phyloP scores from a whole-genome alignment of 345 rosid genomes.

The Hibiscus syriacus region DNA sequence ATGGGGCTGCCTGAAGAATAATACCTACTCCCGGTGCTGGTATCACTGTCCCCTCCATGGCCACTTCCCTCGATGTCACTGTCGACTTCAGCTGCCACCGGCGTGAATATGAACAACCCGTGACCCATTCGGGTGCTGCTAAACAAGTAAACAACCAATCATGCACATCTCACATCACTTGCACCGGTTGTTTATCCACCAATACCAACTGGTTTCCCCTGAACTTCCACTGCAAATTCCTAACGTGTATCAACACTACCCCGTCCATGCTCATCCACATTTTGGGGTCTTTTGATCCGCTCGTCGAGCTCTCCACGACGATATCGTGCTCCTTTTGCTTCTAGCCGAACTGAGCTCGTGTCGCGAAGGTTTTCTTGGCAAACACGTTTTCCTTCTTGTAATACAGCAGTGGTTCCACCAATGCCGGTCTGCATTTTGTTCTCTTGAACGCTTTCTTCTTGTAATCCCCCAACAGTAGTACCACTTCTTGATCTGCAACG shows the following conservation, averaged over 20 bases:
- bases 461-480: slow-evolving; percentile 65
- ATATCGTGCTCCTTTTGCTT: slow-evolving; percentile 64
- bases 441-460: slow-evolving; percentile 81
- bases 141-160: slow-evolving; percentile 95
- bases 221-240: slow-evolving; percentile 89
- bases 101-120: slow-evolving; percentile 87
- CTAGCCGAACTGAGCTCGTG: slow-evolving; percentile 62
- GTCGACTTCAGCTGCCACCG: slow-evolving; percentile 40
- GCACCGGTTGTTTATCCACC: slow-evolving; percentile 67
- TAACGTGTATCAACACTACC: slow-evolving; percentile 60
- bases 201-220: slow-evolving; percentile 81
- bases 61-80: slow-evolving; percentile 51
- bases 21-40: slow-evolving; percentile 50
- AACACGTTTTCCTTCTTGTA: slow-evolving; percentile 87
- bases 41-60: slow-evolving; percentile 47
- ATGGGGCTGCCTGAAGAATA: slow-evolving; percentile 37
- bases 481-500: slow-evolving; percentile 82
- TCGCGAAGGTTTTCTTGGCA: slow-evolving; percentile 69
- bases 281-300: slow-evolving; percentile 59
- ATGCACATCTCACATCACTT: slow-evolving; percentile 86
- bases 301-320: slow-evolving; percentile 62
- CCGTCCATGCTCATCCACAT: slow-evolving; percentile 97
- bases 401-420: slow-evolving; percentile 47
- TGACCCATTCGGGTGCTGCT: slow-evolving; percentile 45
- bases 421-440: slow-evolving; percentile 70